These are phyloP conservation scores for Euphrasia confusa DNA, from an alignment of 257 asterid species.

Conservation along the genomic window DNA sequence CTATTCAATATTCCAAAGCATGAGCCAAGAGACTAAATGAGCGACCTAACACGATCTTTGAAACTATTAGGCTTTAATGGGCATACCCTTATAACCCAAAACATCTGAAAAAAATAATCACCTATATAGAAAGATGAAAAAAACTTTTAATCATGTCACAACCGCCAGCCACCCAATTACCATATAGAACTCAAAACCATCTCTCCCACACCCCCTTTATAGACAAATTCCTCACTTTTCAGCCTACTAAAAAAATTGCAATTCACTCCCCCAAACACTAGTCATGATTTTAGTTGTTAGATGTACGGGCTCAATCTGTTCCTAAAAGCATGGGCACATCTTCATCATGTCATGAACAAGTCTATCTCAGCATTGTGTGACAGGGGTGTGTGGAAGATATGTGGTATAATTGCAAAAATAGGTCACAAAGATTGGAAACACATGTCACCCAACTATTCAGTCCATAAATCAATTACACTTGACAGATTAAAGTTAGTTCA, in stretches of 20 bases:
- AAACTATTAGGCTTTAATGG: background rate
- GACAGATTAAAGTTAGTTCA: background rate
- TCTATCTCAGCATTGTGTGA: background rate
- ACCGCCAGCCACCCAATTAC: background rate
- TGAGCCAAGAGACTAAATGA: background rate
- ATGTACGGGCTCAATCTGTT: background rate
- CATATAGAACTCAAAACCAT: background rate
- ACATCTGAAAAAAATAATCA: background rate
- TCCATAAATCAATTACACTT: background rate
- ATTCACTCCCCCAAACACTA: constrained; percentile 5
- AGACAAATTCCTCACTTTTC: background rate
- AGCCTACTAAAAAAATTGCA: background rate
- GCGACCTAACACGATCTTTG: background rate
- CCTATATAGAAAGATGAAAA: background rate
- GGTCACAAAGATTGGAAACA: background rate
- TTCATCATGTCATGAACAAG: background rate
- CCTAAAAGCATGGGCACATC: background rate
- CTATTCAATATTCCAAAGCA: background rate
- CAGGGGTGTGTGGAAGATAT: background rate
- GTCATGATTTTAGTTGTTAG: background rate
- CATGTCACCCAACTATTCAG: background rate
- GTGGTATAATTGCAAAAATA: background rate
- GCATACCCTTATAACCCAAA: background rate
- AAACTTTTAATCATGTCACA: background rate
- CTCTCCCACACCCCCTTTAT: background rate